These are phyloP conservation scores for Trichocladium uniseriatum DNA, from an alignment of 495 filamentous ascomycete genomes.

Conservation along the genomic window DNA sequence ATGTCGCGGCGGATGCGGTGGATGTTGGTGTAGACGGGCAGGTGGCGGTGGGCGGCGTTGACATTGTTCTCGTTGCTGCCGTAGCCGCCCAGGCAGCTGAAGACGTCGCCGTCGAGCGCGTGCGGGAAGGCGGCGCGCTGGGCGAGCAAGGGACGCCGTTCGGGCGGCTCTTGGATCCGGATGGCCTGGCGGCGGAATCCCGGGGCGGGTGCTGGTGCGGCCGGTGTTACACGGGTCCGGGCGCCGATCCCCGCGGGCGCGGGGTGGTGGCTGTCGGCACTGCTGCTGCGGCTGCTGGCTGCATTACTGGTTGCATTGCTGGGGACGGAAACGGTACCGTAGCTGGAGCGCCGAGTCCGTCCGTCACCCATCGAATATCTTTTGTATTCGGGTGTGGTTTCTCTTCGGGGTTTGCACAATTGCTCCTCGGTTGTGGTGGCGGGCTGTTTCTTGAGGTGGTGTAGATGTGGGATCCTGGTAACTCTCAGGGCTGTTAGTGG, in stretches of 20 bases:
- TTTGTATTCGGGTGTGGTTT: background rate
- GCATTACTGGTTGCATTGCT: background rate
- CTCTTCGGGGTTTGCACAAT: too few relatives aligned
- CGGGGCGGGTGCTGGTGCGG: background rate
- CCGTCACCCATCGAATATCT: background rate
- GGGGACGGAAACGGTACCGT: background rate
- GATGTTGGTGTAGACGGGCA: slow-evolving; percentile 47
- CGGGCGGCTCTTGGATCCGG: slow-evolving; percentile 25
- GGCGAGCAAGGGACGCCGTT: slow-evolving; percentile 22
- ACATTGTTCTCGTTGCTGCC: slow-evolving; percentile 15
- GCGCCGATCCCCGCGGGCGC: background rate
- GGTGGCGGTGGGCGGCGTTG: slow-evolving; percentile 30
- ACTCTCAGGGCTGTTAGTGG: too few relatives aligned
- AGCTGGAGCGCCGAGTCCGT: background rate
- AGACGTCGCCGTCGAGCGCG: slow-evolving; percentile 20
- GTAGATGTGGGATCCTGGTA: too few relatives aligned
- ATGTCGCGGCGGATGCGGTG: slow-evolving; percentile 45
- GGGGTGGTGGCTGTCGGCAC: background rate
- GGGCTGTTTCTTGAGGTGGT: too few relatives aligned
- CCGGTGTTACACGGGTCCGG: background rate
- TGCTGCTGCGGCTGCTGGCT: background rate
- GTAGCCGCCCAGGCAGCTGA: slow-evolving; percentile 15
- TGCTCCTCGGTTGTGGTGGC: too few relatives aligned
- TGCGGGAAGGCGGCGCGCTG: slow-evolving; percentile 21
- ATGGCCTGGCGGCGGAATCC: slow-evolving; percentile 8